These are phyloP conservation scores for Pelargonium nanum DNA, from an alignment of 345 rosid genomes.

Conservation along the genomic window DNA sequence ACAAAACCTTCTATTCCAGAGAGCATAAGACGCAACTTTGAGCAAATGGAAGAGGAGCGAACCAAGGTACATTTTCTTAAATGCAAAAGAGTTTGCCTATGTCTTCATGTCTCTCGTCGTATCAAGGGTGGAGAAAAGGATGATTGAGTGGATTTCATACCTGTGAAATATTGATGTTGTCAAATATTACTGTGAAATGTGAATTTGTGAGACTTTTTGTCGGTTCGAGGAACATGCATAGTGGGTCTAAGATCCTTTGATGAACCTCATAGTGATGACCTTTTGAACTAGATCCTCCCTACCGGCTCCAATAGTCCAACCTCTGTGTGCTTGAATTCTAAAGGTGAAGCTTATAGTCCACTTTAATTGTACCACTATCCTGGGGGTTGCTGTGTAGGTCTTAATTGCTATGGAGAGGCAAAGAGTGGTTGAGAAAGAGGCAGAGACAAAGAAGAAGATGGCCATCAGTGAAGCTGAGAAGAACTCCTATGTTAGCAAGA, in stretches of 20 bases:
- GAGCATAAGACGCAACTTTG: slow-evolving; percentile 66
- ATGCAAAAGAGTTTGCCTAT: neutral
- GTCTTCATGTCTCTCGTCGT: neutral
- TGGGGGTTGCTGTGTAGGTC: slow-evolving; percentile 36
- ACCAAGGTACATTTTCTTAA: slow-evolving; percentile 46
- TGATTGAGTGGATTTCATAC: neutral
- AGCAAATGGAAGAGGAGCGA: slow-evolving; percentile 92
- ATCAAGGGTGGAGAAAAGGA: neutral
- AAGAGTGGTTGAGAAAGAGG: slow-evolving; percentile 81
- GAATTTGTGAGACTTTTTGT: neutral
- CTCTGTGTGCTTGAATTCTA: no score
- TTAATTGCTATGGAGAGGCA: slow-evolving; percentile 75
- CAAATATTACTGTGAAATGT: no score
- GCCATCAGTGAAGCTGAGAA: slow-evolving; percentile 92
- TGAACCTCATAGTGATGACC: no score
- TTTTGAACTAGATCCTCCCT: no score
- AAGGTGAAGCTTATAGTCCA: no score
- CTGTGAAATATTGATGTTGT: neutral
- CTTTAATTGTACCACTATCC: slow-evolving; percentile 1
- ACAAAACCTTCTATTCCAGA: slow-evolving; percentile 82
- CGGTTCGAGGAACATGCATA: neutral
- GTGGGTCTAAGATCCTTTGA: no score
- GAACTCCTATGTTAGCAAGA: slow-evolving; percentile 71
- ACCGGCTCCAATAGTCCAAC: no score
- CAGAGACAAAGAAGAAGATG: slow-evolving; percentile 78